phyloP scores from a whole-genome alignment of 2,329 filamentous ascomycete species.

The Aciculosporium take region DNA sequence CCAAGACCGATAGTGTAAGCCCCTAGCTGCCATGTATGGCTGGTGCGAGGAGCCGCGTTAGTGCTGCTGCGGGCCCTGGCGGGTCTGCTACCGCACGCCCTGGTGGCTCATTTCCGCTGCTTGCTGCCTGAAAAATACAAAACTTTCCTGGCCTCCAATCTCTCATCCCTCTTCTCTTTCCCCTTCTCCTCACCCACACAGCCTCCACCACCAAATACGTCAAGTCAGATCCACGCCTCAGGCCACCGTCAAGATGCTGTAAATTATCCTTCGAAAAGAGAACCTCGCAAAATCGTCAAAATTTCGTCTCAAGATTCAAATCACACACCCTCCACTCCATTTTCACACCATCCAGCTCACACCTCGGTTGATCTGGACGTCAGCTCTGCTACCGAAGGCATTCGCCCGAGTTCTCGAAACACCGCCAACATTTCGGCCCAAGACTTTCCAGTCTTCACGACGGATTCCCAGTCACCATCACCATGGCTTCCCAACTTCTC shows the following conservation, averaged over 20 bases:
- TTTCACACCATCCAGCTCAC: constrained; percentile 31
- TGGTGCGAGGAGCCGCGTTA: background rate
- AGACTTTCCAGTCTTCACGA: constrained; percentile 67
- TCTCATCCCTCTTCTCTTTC: constrained; percentile 12
- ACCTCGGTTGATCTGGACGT: constrained; percentile 55
- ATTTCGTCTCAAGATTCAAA: constrained; percentile 35
- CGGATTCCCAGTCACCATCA: constrained; percentile 70
- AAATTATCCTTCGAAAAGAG: constrained; percentile 30
- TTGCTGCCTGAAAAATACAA: constrained; percentile 36
- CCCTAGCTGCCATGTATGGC: background rate
- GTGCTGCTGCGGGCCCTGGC: background rate
- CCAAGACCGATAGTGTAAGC: background rate
- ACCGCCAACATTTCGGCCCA: constrained; percentile 47
- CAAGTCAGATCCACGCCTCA: constrained; percentile 17
- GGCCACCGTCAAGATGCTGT: constrained; percentile 43
- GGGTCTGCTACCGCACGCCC: constrained; percentile 8
- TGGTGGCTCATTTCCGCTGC: constrained; percentile 7
- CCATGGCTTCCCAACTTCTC: constrained; percentile 65
- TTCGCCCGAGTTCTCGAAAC: constrained; percentile 39
- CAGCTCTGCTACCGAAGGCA: constrained; percentile 42
- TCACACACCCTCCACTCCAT: constrained; percentile 31
- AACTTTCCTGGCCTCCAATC: constrained; percentile 17
- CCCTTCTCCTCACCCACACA: constrained; percentile 20
- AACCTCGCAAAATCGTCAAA: constrained; percentile 30
- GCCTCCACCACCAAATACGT: constrained; percentile 18